Conservation (phyloP, 768 basidiomycete species). For the Floccularia luteovirens region DNA sequence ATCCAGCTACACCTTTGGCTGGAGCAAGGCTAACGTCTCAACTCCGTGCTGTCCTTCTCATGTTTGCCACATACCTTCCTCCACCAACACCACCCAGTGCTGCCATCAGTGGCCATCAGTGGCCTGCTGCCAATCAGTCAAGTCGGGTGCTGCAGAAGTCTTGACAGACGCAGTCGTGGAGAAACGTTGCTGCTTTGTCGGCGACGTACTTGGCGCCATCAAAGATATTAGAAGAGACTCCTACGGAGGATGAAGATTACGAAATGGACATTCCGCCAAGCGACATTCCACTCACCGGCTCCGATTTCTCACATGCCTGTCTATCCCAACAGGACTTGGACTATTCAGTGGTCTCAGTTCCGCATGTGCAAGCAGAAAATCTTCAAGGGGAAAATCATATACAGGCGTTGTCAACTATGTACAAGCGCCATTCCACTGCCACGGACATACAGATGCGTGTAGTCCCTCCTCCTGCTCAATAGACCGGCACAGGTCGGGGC, state of each 20-base stretch:
- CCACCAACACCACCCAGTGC: constrained; percentile 67
- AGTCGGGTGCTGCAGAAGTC: constrained; percentile 66
- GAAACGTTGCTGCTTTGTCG: constrained; percentile 86
- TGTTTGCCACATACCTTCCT: constrained; percentile 78
- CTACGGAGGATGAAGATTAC: constrained; percentile 24
- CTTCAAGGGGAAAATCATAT: constrained; percentile 40
- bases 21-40: constrained; percentile 75
- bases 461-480: constrained; percentile 56
- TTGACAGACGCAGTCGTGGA: constrained; percentile 76
- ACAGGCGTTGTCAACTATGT: constrained; percentile 63
- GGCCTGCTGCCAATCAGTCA: constrained; percentile 54
- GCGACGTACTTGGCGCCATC: constrained; percentile 40
- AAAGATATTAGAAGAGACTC: constrained; percentile 21
- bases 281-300: constrained; percentile 59
- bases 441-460: constrained; percentile 67
- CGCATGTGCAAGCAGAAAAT: constrained; percentile 24
- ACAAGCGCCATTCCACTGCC: constrained; percentile 70
- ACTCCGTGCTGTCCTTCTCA: constrained; percentile 70
- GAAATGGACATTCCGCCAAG: constrained; percentile 31
- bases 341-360: constrained; percentile 45
- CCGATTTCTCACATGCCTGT: constrained; percentile 51
- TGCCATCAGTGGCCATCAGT: constrained; percentile 48
- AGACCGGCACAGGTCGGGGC: constrained; percentile 64
- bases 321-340: constrained; percentile 47
- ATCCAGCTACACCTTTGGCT: constrained; percentile 79